phyloP scores from a whole-genome alignment of 441 rosid species.

The Gossypium aridum region DNA sequence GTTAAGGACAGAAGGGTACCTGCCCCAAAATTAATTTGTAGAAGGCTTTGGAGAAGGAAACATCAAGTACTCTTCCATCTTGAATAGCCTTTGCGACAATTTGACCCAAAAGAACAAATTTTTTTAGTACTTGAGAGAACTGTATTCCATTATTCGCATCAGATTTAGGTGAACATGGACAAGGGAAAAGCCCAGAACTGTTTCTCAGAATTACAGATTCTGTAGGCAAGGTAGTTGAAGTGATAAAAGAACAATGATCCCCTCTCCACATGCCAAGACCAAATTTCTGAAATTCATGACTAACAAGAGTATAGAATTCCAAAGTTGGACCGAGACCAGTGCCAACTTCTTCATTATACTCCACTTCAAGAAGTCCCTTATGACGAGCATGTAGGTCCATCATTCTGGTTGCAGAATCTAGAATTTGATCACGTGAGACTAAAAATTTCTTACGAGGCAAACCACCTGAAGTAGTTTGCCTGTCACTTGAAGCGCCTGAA shows the following conservation, averaged over 20 bases:
- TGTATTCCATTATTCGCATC: constrained; percentile 33
- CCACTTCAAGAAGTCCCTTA: constrained; percentile 77
- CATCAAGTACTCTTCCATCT: constrained; percentile 94
- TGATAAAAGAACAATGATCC: constrained; percentile 33
- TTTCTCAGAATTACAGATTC: constrained; percentile 30
- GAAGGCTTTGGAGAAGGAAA: constrained; percentile 86
- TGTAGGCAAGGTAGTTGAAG: constrained; percentile 20
- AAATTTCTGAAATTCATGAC: constrained; percentile 79
- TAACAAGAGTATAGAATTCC: constrained; percentile 90
- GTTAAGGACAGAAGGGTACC: constrained; percentile 35
- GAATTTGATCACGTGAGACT: constrained; percentile 63
- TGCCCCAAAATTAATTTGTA: constrained; percentile 79
- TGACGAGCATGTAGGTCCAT: constrained; percentile 61
- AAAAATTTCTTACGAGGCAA: constrained; percentile 67
- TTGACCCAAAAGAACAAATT: constrained; percentile 77
- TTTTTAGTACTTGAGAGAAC: constrained; percentile 50
- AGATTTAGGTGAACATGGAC: constrained; percentile 58
- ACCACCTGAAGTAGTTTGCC: constrained; percentile 40
- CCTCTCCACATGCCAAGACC: constrained; percentile 93
- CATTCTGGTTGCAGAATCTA: constrained; percentile 84
- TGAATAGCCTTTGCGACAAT: constrained; percentile 91
- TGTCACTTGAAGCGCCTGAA: constrained; percentile 42
- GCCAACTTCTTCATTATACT: constrained; percentile 92
- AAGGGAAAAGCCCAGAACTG: constrained; percentile 73
- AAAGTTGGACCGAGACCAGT: constrained; percentile 98